Conservation (phyloP, 2,329 filamentous ascomycete genomes). For the Dactylonectria macrodidyma region DNA sequence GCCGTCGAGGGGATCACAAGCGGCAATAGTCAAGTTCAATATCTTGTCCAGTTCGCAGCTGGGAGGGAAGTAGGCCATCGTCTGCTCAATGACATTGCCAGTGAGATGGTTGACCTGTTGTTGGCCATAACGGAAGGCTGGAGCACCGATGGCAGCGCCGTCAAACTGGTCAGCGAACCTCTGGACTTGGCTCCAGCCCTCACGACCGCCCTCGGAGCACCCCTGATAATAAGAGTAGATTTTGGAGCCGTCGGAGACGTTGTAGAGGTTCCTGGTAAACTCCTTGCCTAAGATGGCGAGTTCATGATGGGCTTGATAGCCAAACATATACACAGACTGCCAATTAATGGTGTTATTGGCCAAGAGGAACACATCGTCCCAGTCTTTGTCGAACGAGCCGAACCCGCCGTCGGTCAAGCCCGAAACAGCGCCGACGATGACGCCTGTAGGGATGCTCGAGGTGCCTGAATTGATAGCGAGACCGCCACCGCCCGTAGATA, state of each 20-base stretch:
- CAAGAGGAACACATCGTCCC: constrained; percentile 54
- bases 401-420: constrained; percentile 67
- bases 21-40: constrained; percentile 23
- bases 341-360: constrained; percentile 58
- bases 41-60: constrained; percentile 26
- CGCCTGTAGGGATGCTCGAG: constrained; percentile 54
- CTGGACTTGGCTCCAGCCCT: constrained; percentile 65
- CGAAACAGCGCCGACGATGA: constrained; percentile 63
- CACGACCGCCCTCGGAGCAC: constrained; percentile 68
- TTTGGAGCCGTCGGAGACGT: constrained; percentile 44
- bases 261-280: constrained; percentile 59
- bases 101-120: constrained; percentile 62
- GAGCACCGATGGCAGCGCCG: constrained; percentile 62
- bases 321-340: constrained; percentile 55
- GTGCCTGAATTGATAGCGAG: constrained; percentile 57
- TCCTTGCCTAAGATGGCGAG: constrained; percentile 59
- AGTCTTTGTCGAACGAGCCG: constrained; percentile 59
- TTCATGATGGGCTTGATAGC: constrained; percentile 55
- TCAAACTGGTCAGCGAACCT: constrained; percentile 65
- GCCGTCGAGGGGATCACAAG: constrained; percentile 27
- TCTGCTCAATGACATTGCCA: constrained; percentile 56
- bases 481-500: constrained; percentile 51
- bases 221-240: constrained; percentile 67
- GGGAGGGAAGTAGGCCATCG: constrained; percentile 57
- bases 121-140: constrained; percentile 62